These are phyloP conservation scores for Eleusine indica DNA, from an alignment of 176 grass and related monocot species.

Conservation along the genomic window DNA sequence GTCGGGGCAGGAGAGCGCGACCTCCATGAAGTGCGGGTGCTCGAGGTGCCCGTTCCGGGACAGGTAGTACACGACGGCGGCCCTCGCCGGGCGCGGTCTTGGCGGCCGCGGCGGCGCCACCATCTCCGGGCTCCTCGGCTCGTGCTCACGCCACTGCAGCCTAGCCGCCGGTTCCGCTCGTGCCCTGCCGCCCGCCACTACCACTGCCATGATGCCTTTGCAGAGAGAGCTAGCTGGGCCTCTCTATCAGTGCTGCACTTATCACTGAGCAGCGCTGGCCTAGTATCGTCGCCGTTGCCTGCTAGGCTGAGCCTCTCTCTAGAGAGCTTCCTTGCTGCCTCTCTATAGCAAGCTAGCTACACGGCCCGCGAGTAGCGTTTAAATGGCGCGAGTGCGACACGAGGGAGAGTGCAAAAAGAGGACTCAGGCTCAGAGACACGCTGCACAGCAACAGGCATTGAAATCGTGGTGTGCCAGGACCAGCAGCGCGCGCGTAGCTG, in stretches of 20 bases:
- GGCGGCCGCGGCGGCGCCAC: constrained; percentile 36
- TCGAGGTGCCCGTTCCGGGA: constrained; percentile 79
- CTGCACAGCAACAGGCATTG: constrained; percentile 35
- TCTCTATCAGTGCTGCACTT: neutral
- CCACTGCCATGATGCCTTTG: constrained; percentile 20
- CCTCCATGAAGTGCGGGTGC: constrained; percentile 96
- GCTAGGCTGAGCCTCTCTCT: neutral
- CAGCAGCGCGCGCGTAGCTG: constrained; percentile 26
- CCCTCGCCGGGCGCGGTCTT: constrained; percentile 42
- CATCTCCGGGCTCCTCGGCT: constrained; percentile 53
- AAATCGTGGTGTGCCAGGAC: constrained; percentile 34
- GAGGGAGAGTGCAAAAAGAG: constrained; percentile 47
- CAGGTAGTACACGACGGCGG: constrained; percentile 86
- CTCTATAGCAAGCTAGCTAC: neutral
- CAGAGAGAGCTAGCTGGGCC: neutral
- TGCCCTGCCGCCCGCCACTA: constrained; percentile 22
- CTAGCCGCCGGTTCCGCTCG: constrained; percentile 28
- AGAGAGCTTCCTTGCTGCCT: too few species aligned
- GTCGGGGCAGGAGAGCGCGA: constrained; percentile 49
- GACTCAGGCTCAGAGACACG: constrained; percentile 18
- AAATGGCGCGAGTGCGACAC: constrained; percentile 61
- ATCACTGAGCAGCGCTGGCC: constrained; percentile 13
- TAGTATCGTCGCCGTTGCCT: neutral
- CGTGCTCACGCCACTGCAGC: constrained; percentile 54
- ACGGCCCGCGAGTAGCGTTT: constrained; percentile 2